A percentile compares a stretch with the other conserved stretches of the same genome.
These are phyloP conservation scores for Fallopia convolvulus DNA, from an alignment of 148 eudicot species.

Conservation along the genomic window DNA sequence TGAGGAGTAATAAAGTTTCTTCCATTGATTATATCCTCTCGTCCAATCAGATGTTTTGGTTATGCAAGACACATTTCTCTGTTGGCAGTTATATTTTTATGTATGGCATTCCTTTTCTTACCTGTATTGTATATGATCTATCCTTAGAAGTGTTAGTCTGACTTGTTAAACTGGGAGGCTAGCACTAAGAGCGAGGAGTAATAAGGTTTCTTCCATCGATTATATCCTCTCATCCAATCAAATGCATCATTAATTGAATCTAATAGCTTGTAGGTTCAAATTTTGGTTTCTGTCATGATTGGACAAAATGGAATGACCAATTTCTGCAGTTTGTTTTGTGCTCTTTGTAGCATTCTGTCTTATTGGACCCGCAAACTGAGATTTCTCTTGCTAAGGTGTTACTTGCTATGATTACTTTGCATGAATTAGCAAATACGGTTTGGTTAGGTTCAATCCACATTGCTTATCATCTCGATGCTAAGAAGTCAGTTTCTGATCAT, in stretches of 20 bases:
- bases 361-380: background rate
- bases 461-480: too few species aligned
- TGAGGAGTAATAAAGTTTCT: background rate
- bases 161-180: background rate
- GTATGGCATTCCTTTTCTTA: too few species aligned
- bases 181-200: background rate
- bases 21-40: background rate
- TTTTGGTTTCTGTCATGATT: background rate
- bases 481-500: too few species aligned
- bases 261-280: background rate
- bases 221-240: background rate
- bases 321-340: too few species aligned
- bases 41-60: background rate
- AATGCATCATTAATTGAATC: background rate
- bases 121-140: too few species aligned
- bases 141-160: too few species aligned
- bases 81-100: too few species aligned
- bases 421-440: background rate
- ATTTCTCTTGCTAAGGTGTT: background rate
- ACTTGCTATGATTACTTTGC: background rate
- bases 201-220: background rate
- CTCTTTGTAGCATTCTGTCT: background rate
- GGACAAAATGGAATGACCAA: background rate
- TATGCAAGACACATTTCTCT: too few species aligned
- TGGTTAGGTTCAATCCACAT: background rate